These are phyloP conservation scores for Coleophoma eucalyptorum DNA, from an alignment of 2,329 filamentous ascomycete genomes.

Conservation along the genomic window DNA sequence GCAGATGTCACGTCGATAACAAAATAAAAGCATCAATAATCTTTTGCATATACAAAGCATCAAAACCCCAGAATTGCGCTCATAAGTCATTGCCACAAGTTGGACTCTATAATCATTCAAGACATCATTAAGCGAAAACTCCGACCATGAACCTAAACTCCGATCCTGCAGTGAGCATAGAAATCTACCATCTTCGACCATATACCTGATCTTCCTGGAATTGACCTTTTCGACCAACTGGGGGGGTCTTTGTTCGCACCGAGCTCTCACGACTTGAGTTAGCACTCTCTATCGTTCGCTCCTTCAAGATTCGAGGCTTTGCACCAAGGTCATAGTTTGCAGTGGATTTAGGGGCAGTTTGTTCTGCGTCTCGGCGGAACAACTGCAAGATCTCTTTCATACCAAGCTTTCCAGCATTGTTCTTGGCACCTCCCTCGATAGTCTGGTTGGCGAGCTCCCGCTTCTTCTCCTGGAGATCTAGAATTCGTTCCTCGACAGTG, in stretches of 20 bases:
- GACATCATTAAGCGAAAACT: neutral
- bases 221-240: slow-evolving; percentile 2
- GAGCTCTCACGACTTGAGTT: slow-evolving; percentile 13
- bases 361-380: slow-evolving; percentile 46
- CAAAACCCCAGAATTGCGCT: too few species aligned
- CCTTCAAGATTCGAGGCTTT: slow-evolving; percentile 25
- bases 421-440: slow-evolving; percentile 77
- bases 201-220: slow-evolving; percentile 25
- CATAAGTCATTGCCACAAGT: too few species aligned
- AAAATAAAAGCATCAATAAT: too few species aligned
- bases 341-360: slow-evolving; percentile 13
- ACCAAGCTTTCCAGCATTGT: slow-evolving; percentile 74
- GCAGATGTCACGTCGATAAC: too few species aligned
- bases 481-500: slow-evolving; percentile 89
- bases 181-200: slow-evolving; percentile 24
- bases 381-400: slow-evolving; percentile 92
- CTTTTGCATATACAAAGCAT: too few species aligned
- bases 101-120: too few species aligned
- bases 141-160: neutral
- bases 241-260: slow-evolving; percentile 16
- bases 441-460: slow-evolving; percentile 85
- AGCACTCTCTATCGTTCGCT: slow-evolving; percentile 7
- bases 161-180: neutral
- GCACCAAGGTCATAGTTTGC: slow-evolving; percentile 16
- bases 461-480: slow-evolving; percentile 94